These are phyloP conservation scores for Tetratostichococcus sp. DNA, from an alignment of 139 green algal genomes.

Conservation along the genomic window DNA sequence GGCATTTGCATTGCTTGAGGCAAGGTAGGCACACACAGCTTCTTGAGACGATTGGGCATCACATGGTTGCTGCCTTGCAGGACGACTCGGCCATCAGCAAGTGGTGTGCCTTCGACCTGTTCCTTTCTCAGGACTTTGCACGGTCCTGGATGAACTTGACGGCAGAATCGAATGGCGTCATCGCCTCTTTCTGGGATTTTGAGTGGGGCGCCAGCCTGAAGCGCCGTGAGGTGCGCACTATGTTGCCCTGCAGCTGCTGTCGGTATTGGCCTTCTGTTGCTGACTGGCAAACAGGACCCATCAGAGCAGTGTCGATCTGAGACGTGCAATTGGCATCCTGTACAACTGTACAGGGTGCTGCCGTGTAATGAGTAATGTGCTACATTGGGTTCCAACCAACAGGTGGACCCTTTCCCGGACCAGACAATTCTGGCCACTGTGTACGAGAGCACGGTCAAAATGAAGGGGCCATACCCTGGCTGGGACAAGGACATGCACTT, in stretches of 20 bases:
- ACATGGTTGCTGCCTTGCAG: neutral
- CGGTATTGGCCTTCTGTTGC: too few species aligned
- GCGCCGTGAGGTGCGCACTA: slow-evolving; percentile 1
- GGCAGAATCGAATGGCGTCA: slow-evolving; percentile 45
- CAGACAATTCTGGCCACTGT: slow-evolving; percentile 82
- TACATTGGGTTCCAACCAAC: too few species aligned
- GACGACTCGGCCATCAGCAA: slow-evolving; percentile 16
- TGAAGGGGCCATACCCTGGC: slow-evolving; percentile 45
- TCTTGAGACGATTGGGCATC: too few species aligned
- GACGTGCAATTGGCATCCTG: too few species aligned
- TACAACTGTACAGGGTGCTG: too few species aligned
- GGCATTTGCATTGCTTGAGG: too few species aligned
- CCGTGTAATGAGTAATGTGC: too few species aligned
- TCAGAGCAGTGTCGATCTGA: too few species aligned
- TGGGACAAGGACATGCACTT: slow-evolving; percentile 92
- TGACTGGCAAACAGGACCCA: too few species aligned
- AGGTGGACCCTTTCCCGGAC: slow-evolving; percentile 15
- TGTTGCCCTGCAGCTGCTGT: slow-evolving; percentile 3
- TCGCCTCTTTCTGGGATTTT: slow-evolving; percentile 88
- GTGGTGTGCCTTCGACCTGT: slow-evolving; percentile 62
- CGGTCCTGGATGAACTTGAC: slow-evolving; percentile 80
- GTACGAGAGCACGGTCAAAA: slow-evolving; percentile 50
- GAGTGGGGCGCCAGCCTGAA: slow-evolving; percentile 73
- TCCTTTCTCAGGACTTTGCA: slow-evolving; percentile 57
- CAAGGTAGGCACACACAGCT: too few species aligned